Base-by-base conservation (phyloP, 208 protist genomes). In the Crithidia fasciculata region DNA sequence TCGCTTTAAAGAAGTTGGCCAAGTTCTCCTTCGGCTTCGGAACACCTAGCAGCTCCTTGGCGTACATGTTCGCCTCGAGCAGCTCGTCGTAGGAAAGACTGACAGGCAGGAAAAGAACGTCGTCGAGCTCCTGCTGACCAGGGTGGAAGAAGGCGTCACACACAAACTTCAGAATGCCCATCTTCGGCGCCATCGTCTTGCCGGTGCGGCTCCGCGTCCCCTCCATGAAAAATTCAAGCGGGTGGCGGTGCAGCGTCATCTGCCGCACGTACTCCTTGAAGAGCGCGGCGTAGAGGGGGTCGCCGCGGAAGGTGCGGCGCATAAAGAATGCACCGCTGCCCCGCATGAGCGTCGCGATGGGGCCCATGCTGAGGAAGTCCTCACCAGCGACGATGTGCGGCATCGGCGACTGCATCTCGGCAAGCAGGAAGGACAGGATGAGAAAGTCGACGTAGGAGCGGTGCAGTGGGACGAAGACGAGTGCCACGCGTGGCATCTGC, bases 291-390 rank as follows among this genome's bases (percentile, higher is more conserved):
- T 98, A 97, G 16, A 98, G 76, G 3, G 67, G 72, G 76, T 97
- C 93, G 53, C 82, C 81, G 43, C 85, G 80, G 73, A 98, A 97
- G 41, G 81, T 82, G 52, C 91, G 82, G 47, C 90, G 90, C 80
- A 98, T 95, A 63, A 98, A 98, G 68, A 98, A 95, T n/a, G 91
- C 93, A 12, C 93, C 93, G 67, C 86, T 91, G n/a, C 91, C 89
- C 41, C 93, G 85, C 82, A 97, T 88, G 19, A 97, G 57, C n/a
- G 77, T 80, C 2, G 88, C 65, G 18, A 96, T 55, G 12, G 76
- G 56, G 8, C 88, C 88, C 82, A 98, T 81, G 28, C 82, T 76
- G 5, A 96, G 72, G 80, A 97, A 97, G 56, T 95, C 87, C 53
- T 98, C 93, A 13, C 93, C 93, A 6, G 95, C 85, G 50, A 91